Evolutionary conservation across 305 asterid species (phyloP).

Genomic region (Fraxinus paxiana): DNA sequence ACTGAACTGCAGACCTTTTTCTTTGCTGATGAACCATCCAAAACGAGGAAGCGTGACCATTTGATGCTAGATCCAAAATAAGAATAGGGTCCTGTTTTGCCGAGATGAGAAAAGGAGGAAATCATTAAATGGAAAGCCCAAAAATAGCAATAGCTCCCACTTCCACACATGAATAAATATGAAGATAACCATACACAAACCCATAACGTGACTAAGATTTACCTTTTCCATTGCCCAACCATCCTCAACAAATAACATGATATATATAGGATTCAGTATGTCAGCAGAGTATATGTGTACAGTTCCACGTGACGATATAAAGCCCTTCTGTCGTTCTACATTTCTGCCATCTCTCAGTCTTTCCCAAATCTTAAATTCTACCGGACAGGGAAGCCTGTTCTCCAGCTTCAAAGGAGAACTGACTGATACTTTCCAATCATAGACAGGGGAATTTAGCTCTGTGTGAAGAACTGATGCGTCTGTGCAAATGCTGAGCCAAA

Average conservation of each 20-base stretch:
- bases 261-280: constrained; percentile 75
- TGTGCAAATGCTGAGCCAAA: constrained; percentile 83
- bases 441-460: constrained; percentile 80
- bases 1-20: constrained; percentile 53
- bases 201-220: neutral
- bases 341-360: constrained; percentile 66
- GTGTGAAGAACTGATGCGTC: constrained; percentile 95
- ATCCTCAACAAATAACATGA: constrained; percentile 62
- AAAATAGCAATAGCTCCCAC: constrained; percentile 15
- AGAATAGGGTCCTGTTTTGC: constrained; percentile 69
- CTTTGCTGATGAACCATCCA: constrained; percentile 86
- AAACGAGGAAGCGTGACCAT: constrained; percentile 83
- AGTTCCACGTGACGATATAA: constrained; percentile 73
- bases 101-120: constrained; percentile 23
- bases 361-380: constrained; percentile 76
- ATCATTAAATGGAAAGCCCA: constrained; percentile 10
- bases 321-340: constrained; percentile 75
- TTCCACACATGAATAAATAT: constrained; percentile 23
- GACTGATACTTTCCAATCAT: constrained; percentile 94
- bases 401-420: constrained; percentile 89
- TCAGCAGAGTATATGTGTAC: constrained; percentile 85
- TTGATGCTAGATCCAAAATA: constrained; percentile 72
- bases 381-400: constrained; percentile 90
- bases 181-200: constrained; percentile 16
- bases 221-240: constrained; percentile 99